Evolutionary conservation across 805 yeast genomes (phyloP).

Genomic region (Hanseniaspora lindneri): DNA sequence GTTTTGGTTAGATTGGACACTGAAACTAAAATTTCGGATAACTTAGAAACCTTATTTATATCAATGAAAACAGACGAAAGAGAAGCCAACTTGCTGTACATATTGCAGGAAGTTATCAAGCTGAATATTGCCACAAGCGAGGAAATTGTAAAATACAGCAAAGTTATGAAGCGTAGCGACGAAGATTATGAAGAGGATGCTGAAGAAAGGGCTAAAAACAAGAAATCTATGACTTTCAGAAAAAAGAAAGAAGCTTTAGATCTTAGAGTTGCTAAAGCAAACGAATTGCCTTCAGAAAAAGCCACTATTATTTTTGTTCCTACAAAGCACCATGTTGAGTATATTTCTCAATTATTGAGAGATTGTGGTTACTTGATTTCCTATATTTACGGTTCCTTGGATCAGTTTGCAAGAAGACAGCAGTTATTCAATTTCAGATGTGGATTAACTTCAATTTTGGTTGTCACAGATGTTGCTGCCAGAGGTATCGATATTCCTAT

Average conservation of each 20-base stretch:
- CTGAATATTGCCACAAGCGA: slow-evolving; percentile 70
- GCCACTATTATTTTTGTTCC: slow-evolving; percentile 94
- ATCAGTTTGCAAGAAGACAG: slow-evolving; percentile 85
- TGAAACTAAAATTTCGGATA: slow-evolving; percentile 79
- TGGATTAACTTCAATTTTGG: slow-evolving; percentile 75
- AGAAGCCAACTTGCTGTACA: slow-evolving; percentile 68
- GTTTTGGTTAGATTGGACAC: slow-evolving; percentile 86
- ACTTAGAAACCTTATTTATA: slow-evolving; percentile 80
- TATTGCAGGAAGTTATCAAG: slow-evolving; percentile 75
- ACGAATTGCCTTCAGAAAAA: slow-evolving; percentile 67
- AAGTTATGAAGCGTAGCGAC: slow-evolving; percentile 38
- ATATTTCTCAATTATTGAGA: slow-evolving; percentile 55
- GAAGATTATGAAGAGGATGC: slow-evolving; percentile 37
- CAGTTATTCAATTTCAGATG: slow-evolving; percentile 75
- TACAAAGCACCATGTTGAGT: slow-evolving; percentile 96
- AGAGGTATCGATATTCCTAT: slow-evolving; percentile 98
- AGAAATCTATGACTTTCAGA: slow-evolving; percentile 31
- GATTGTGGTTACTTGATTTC: slow-evolving; percentile 79
- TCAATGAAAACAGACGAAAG: slow-evolving; percentile 73
- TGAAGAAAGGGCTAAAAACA: slow-evolving; percentile 31
- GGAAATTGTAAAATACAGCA: slow-evolving; percentile 35
- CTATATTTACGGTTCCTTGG: slow-evolving; percentile 85
- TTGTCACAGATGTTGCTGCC: slow-evolving; percentile 96
- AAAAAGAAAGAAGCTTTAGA: slow-evolving; percentile 27
- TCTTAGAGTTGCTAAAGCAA: slow-evolving; percentile 57